Evolutionary conservation across 2,329 filamentous ascomycete genomes (phyloP).

Genomic region (Ilyonectria robusta): DNA sequence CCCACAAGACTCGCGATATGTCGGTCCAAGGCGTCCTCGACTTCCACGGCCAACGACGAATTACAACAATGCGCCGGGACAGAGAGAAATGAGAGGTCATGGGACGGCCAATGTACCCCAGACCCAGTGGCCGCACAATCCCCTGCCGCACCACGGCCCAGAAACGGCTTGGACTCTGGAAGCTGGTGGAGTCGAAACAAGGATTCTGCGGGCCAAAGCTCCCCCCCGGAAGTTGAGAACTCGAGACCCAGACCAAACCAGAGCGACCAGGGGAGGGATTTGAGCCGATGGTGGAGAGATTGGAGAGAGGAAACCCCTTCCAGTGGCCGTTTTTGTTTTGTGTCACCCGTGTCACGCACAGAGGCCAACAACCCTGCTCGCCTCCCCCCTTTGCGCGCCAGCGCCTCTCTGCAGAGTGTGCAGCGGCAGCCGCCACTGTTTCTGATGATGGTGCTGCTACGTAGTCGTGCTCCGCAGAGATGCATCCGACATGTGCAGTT

Average conservation of each 20-base stretch:
- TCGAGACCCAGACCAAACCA: background rate
- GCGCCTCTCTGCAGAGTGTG: background rate
- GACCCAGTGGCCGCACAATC: constrained; percentile 40
- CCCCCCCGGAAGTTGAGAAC: background rate
- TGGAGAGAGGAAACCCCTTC: constrained; percentile 2
- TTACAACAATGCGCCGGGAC: constrained; percentile 4
- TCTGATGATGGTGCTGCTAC: background rate
- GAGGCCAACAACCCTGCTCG: constrained; percentile 2
- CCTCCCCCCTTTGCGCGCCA: background rate
- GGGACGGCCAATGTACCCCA: constrained; percentile 39
- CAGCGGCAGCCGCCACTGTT: background rate
- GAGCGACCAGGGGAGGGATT: background rate
- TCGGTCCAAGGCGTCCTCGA: no score
- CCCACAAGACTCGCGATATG: background rate
- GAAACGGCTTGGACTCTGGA: constrained; percentile 36
- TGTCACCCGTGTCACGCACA: constrained; percentile 12
- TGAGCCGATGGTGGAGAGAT: background rate
- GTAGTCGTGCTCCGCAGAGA: no score
- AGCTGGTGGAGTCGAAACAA: constrained; percentile 34
- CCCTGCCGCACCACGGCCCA: constrained; percentile 32
- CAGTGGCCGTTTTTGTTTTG: constrained; percentile 14
- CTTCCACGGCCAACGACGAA: background rate
- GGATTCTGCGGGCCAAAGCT: constrained; percentile 2
- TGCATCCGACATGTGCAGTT: background rate
- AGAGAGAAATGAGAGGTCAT: constrained; percentile 23